Conservation (phyloP, 1,284 basidiomycete species). For the Sphaerobolus stellatus region DNA sequence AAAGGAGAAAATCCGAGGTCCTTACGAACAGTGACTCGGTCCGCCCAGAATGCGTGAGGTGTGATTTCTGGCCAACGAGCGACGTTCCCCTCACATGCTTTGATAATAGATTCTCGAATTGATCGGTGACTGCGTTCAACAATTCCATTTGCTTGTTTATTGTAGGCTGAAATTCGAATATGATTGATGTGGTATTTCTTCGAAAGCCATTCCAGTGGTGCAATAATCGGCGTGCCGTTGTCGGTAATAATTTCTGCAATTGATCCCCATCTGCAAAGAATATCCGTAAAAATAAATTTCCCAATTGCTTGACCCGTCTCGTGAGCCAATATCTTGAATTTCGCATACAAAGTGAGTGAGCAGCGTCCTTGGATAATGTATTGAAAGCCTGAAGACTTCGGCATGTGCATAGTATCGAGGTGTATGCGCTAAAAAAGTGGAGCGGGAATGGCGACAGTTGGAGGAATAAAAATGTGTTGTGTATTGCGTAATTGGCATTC, state of each 20-base stretch:
- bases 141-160: constrained; percentile 40
- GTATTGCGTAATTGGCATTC: not conserved
- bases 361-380: constrained; percentile 1
- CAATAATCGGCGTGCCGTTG: constrained; percentile 24
- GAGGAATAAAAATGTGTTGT: not conserved
- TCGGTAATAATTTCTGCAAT: constrained; percentile 5
- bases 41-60: constrained; percentile 40
- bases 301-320: not conserved
- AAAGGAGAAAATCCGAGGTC: constrained; percentile 36
- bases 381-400: not conserved
- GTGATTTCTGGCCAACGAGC: constrained; percentile 28
- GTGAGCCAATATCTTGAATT: not conserved
- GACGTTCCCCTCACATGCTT: constrained; percentile 33
- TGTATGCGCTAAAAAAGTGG: not conserved
- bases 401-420: constrained; percentile 6
- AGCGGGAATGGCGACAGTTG: not conserved
- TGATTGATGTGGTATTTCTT: constrained; percentile 25
- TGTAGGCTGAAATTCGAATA: constrained; percentile 40
- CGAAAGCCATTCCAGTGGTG: constrained; percentile 29
- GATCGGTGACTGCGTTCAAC: constrained; percentile 38
- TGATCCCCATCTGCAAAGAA: constrained; percentile 2
- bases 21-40: constrained; percentile 32
- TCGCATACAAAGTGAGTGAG: not conserved
- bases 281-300: not conserved
- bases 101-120: constrained; percentile 36